A percentile compares a stretch with the other conserved stretches of the same genome.
Evolutionary conservation across 2,329 filamentous ascomycete species (phyloP).

Genomic region (Didymosphaeria variabile): DNA sequence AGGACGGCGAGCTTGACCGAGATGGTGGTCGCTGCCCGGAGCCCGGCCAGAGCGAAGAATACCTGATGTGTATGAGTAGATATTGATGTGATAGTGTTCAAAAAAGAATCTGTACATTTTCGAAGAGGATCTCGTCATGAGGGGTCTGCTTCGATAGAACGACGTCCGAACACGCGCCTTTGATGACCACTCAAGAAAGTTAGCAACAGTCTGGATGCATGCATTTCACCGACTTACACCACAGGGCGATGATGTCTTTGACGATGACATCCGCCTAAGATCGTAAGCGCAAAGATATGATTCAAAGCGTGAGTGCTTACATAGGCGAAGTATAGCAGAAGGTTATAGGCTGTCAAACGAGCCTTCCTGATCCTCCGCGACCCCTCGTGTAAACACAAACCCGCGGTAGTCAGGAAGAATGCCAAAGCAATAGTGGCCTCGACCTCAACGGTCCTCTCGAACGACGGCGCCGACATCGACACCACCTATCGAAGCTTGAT

Average conservation of each 20-base stretch:
- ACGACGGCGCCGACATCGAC: background rate
- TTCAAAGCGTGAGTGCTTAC: background rate
- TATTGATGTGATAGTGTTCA: background rate
- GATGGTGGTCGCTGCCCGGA: constrained; percentile 6
- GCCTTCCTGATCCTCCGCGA: constrained; percentile 5
- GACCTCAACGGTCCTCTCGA: constrained; percentile 3
- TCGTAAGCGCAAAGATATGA: background rate
- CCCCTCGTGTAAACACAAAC: background rate
- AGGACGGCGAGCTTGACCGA: background rate
- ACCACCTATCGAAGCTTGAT: background rate
- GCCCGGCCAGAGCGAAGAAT: constrained; percentile 3
- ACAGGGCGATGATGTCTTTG: constrained; percentile 1
- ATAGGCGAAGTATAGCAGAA: constrained; percentile 4
- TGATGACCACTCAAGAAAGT: background rate
- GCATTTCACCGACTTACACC: background rate
- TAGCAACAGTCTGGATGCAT: background rate
- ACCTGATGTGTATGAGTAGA: background rate
- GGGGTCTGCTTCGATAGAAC: background rate
- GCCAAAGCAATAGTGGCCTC: constrained; percentile 2
- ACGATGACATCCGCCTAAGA: constrained; percentile 1
- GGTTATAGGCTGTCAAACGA: background rate
- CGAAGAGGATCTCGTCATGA: background rate
- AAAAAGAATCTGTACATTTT: background rate
- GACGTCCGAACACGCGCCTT: constrained; percentile 2
- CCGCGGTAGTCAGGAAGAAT: constrained; percentile 1